phyloP scores from a whole-genome alignment of 78 protist genomes.

The Polysphondylium violaceum region DNA sequence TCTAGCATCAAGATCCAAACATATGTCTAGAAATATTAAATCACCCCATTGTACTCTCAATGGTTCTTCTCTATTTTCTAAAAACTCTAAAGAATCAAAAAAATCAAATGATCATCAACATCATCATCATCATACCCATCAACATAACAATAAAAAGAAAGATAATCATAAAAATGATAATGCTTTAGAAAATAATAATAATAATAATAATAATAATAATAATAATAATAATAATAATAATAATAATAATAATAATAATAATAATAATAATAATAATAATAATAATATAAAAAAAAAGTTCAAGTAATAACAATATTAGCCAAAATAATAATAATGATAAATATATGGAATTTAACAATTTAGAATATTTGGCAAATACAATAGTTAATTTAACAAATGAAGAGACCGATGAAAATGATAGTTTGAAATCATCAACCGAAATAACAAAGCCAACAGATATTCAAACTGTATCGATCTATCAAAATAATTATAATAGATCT shows the following conservation, averaged over 20 bases:
- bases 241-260: conserved; percentile 11
- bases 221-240: background rate
- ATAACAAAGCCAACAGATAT: no score
- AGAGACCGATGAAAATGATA: no score
- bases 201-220: no score
- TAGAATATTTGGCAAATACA: conserved; percentile 2
- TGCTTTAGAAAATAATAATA: no score
- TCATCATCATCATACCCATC: background rate
- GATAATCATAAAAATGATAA: background rate
- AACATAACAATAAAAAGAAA: no score
- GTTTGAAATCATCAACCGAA: no score
- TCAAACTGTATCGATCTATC: no score
- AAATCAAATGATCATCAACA: conserved; percentile 19
- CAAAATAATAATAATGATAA: background rate
- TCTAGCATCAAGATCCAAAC: background rate
- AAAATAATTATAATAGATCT: no score
- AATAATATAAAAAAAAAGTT: background rate
- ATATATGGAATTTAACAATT: background rate
- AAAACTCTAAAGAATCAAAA: background rate
- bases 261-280: background rate
- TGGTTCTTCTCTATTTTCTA: no score
- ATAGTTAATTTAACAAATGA: no score
- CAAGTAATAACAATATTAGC: background rate
- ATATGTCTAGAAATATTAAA: conserved; percentile 17
- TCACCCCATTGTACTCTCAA: no score